A percentile compares a stretch with the other conserved stretches of the same genome.
phyloP scores from a whole-genome alignment of 139 green algal genomes.

The Tetradesmus lagerheimii region DNA sequence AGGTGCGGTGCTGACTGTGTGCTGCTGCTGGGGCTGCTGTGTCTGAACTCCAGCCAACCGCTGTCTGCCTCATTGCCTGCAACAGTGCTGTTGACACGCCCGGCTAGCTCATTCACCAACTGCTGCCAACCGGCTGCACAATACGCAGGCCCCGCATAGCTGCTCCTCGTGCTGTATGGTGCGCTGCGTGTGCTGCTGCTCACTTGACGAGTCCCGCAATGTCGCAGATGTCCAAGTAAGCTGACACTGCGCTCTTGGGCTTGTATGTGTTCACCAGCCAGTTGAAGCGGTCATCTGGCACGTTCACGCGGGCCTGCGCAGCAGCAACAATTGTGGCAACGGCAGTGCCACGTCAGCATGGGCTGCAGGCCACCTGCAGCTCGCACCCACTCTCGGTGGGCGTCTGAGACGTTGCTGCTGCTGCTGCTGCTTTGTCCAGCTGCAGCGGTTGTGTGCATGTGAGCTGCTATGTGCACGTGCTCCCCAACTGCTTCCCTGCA shows the following conservation, averaged over 20 bases:
- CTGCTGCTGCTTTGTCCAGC: neutral
- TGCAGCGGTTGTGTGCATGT: too few relatives aligned
- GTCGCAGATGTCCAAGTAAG: constrained; percentile 96
- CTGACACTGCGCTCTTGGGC: constrained; percentile 80
- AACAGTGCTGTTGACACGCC: neutral
- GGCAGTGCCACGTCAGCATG: neutral
- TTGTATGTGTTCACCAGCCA: constrained; percentile 85
- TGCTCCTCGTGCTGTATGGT: neutral
- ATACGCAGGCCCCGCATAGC: neutral
- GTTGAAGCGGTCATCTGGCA: constrained; percentile 97
- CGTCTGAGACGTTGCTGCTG: neutral
- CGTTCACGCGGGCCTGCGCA: constrained; percentile 88
- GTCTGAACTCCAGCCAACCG: too few relatives aligned
- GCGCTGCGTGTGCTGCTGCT: constrained; percentile 47
- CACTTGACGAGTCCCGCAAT: constrained; percentile 98
- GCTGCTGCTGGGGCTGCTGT: too few relatives aligned
- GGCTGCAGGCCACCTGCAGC: neutral
- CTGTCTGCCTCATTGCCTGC: too few relatives aligned
- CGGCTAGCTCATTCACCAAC: neutral
- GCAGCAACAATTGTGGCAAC: neutral
- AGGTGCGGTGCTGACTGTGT: too few relatives aligned
- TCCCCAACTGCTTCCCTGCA: neutral
- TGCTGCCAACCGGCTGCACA: neutral
- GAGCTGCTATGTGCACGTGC: too few relatives aligned
- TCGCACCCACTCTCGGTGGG: too few relatives aligned